Base-by-base conservation (phyloP, 1,284 basidiomycete genomes). In the Apiotrichum gracile region DNA sequence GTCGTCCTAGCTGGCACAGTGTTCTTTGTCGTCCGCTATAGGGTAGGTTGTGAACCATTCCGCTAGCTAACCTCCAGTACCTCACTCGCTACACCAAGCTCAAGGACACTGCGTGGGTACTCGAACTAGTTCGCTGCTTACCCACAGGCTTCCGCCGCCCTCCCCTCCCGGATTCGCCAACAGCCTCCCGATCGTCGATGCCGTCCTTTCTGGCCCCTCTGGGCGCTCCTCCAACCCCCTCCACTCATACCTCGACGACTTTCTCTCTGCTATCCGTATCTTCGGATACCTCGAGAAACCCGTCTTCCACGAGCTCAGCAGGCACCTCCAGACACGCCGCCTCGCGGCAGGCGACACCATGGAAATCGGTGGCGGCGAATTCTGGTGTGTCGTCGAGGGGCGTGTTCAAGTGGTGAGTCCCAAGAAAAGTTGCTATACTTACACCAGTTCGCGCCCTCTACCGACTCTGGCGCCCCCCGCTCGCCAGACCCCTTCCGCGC, bases 241-340 rank as follows among this genome's bases (percentile, higher is more conserved):
- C 66, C 90, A 93, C 69, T 92, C 93, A 66, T 96, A 96, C 67
- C 80, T 97, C 29, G 92, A 96, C 69, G 93, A 97, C 66, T 96
- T 97, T 68, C 74, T 97, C 42, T 86, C 92, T 61, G 92, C 92
- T 5, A 88, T 97, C 54, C 82, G 91, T 50, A 88, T 97, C 12
- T 97, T 97, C 67, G 93, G 92, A 22, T 97, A 94, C 70, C 79
- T 96, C 27, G 91, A 96, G 76, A 93, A 92, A 74, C 91, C 91
- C 0, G 91, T 91, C 58, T 97, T 97, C 70, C 91, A 96, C 67
- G 92, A 97, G 75, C 82, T 97, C 37, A 91, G 91, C 1, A 80
- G 92, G 47, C 91, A 96, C 75, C 77, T 97, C 19, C 92, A 96
- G 72, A 97, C 93, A 0, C 81, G 90, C 58, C 79, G 91, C 19